Evolutionary conservation across 306 rosid species (phyloP), one percentile per base, ranked within the genome.

Genomic region (Carpinus viminea): DNA sequence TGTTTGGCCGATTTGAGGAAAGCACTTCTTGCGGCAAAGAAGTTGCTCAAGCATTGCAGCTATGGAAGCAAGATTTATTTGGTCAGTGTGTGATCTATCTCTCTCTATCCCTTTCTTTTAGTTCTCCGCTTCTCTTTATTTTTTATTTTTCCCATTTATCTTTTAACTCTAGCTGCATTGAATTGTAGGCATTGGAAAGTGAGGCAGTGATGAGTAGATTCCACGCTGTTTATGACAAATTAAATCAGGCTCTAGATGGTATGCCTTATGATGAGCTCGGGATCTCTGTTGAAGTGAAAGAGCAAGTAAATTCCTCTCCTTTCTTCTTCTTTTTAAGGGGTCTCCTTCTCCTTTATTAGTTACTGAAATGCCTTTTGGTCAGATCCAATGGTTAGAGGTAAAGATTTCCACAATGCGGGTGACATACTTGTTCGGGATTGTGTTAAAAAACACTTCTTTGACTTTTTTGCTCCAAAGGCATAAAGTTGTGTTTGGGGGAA

Each of bases 21-120:
- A 3, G 88, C 91, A 13, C 88, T 94, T 74, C 53, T 85, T 3
- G 78, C 45, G 34, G 89, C 93, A 21, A 89, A 85, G 83, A 87
- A 93, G 55, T 75, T 94, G 76, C 76, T 94, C 74, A 85, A 72
- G 85, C 62, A 89, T 72, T 91, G 97, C 55, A 84, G 78, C 86
- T 82, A 76, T 78, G 97, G 95, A 54, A 91, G 98, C 92, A 92
- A 94, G 84, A 82, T 85, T 78, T 84, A 88, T 68, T 81, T 92
- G 86, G 98, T 92, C 60, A 80, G 86, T 26, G 12, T 38, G 31
- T 11, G 38, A 50, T 8, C 48, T 66, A 3, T 31, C 70, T 12
- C 68, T 61, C 45, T 13, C 10, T 9, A 15, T 26, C 41, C 4
- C 41, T 66, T 46, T 65, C 43, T 8, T 11, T 34, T 50, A 36